Base-by-base conservation (phyloP, 2,329 filamentous ascomycete genomes). In the Arthrobotrys sinensis region DNA sequence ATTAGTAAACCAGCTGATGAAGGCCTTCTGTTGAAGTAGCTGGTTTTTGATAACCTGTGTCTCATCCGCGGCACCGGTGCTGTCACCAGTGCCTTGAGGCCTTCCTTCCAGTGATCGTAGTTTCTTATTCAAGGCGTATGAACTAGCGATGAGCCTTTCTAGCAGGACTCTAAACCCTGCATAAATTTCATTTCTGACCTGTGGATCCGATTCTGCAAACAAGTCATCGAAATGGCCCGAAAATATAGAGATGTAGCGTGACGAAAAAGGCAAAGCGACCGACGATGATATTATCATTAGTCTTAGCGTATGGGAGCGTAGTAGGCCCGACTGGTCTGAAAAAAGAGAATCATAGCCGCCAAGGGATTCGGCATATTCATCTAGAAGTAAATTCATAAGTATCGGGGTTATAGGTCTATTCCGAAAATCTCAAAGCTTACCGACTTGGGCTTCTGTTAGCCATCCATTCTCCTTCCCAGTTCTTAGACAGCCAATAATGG, bases 161-260 rank as follows among this genome's bases (percentile, higher is more conserved):
- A 94, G 89, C 83, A 98, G 89, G 81, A 91, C 90, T 79, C 93
- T 91, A 1, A 91, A 90, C 79, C 92, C 89, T 24, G 90, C 90
- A 28, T 95, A 87, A 1, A 96, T 87, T 81, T 97, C 93, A 73
- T 94, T 91, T 71, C 96, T 90, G 80, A 94, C 92, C 81, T 95
- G 93, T 4, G 95, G 91, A 83, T 97, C 94, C 0, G 92, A 90
- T 80, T 97, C 94, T 2, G 93, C 90, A 82, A 96, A 91, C 80
- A 95, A 90, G 14, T 91, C 88, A 0, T 89, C 87, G 2, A 98
- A 85, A 75, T 93, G 90, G 38, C 85, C 86, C 66, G 87, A 87
- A 1, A 98, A 43, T 38, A 62, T 67, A 11, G 21, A 38, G 19
- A 62, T 50, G 11, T 69, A 52, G 2, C 1, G 11, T 14, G 40